These are phyloP conservation scores for Entomortierella parvispora DNA, from an alignment of 192 early-diverging fungal species.

Conservation along the genomic window DNA sequence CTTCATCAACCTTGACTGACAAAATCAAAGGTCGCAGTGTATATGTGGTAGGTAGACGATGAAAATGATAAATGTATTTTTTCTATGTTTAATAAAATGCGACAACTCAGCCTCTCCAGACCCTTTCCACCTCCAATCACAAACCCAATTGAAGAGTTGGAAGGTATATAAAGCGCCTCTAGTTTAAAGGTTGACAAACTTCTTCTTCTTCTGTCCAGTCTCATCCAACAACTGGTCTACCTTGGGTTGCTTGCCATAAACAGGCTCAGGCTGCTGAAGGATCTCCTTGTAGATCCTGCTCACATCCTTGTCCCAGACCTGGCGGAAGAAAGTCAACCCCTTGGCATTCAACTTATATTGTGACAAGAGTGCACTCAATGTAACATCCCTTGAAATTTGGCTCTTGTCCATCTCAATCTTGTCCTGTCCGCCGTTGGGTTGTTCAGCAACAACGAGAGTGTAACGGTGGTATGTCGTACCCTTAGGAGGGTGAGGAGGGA, in stretches of 20 bases:
- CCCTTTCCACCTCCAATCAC: too few species aligned
- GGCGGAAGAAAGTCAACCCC: conserved; percentile 65
- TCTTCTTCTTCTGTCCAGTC: conserved; percentile 50
- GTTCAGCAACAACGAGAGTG: conserved; percentile 71
- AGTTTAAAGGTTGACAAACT: conserved; percentile 44
- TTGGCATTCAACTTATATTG: conserved; percentile 53
- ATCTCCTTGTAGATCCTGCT: conserved; percentile 62
- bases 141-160: too few species aligned
- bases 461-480: conserved; percentile 83
- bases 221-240: conserved; percentile 56
- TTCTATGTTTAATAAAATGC: too few species aligned
- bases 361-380: conserved; percentile 43
- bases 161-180: too few species aligned
- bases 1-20: too few species aligned
- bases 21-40: too few species aligned
- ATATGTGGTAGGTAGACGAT: too few species aligned
- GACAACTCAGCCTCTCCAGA: too few species aligned
- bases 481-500: conserved; percentile 81
- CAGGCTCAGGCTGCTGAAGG: conserved; percentile 59
- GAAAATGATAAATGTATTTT: too few species aligned
- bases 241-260: conserved; percentile 64
- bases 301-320: conserved; percentile 65
- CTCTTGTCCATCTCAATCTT: conserved; percentile 55
- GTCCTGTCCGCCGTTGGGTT: conserved; percentile 62
- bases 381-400: conserved; percentile 38